phyloP scores from a whole-genome alignment of 2,329 filamentous ascomycete species.

The Pseudocercospora fijiensis region DNA sequence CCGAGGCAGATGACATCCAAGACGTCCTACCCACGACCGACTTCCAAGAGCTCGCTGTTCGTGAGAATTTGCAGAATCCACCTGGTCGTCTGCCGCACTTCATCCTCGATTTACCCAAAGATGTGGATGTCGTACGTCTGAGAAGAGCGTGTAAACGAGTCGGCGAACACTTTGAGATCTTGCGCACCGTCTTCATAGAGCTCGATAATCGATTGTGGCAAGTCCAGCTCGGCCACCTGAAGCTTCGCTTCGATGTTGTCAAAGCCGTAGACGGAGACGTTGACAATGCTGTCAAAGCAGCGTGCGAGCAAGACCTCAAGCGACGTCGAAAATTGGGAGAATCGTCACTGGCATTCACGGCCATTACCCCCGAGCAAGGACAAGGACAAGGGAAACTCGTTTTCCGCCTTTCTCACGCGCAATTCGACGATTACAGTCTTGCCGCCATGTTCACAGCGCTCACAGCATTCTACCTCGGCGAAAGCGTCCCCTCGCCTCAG shows the following conservation, averaged over 20 bases:
- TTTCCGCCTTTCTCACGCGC: constrained; percentile 37
- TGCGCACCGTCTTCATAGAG: constrained; percentile 56
- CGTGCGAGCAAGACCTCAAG: constrained; percentile 18
- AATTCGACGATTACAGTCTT: constrained; percentile 33
- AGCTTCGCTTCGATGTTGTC: constrained; percentile 37
- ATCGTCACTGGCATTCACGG: constrained; percentile 29
- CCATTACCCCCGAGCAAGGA: constrained; percentile 25
- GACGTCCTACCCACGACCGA: constrained; percentile 28
- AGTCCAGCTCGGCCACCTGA: constrained; percentile 43
- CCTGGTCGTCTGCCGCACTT: constrained; percentile 27
- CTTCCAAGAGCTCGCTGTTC: constrained; percentile 27
- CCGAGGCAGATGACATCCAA: constrained; percentile 15
- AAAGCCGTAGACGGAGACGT: constrained; percentile 20
- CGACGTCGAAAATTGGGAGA: constrained; percentile 21
- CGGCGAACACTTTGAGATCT: constrained; percentile 43
- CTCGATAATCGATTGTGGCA: constrained; percentile 46
- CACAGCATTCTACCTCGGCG: constrained; percentile 8
- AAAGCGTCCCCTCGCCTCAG: neutral
- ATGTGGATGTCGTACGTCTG: constrained; percentile 26
- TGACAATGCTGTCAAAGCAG: constrained; percentile 14
- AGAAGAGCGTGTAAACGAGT: constrained; percentile 24
- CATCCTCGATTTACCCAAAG: constrained; percentile 25
- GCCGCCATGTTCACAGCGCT: constrained; percentile 6
- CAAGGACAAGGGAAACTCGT: constrained; percentile 30
- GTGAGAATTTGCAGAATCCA: constrained; percentile 15